A percentile compares a stretch with the other conserved stretches of the same genome.
Conservation (phyloP, 345 rosid genomes). For the Brassica napus region DNA sequence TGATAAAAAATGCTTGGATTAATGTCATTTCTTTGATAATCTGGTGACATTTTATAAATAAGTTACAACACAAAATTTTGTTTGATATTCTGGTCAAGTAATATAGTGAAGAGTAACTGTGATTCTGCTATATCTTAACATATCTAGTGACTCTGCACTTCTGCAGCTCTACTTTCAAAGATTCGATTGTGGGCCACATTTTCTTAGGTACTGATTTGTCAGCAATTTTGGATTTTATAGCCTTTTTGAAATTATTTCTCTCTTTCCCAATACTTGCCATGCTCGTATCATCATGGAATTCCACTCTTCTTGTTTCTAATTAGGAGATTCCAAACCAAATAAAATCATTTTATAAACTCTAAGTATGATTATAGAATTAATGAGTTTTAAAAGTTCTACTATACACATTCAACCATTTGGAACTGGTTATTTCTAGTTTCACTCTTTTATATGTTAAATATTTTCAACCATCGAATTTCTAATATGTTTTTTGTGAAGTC, state of each 20-base stretch:
- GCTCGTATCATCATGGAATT: slow-evolving; percentile 25
- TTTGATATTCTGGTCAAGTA: slow-evolving; percentile 6
- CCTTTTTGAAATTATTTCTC: background rate
- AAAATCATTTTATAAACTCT: background rate
- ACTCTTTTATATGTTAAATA: background rate
- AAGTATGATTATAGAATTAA: background rate
- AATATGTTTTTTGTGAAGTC: background rate
- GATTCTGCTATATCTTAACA: slow-evolving; percentile 10
- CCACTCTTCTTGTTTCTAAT: background rate
- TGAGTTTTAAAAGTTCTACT: background rate
- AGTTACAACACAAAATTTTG: background rate
- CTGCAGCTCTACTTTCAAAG: slow-evolving; percentile 23
- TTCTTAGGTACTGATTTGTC: slow-evolving; percentile 29
- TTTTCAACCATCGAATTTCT: background rate
- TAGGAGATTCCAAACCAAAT: background rate
- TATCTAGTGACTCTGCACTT: slow-evolving; percentile 30
- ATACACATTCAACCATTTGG: background rate
- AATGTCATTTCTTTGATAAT: background rate
- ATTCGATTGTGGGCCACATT: slow-evolving; percentile 29
- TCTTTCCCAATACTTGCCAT: slow-evolving; percentile 18
- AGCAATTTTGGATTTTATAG: slow-evolving; percentile 27
- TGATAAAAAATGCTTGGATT: background rate
- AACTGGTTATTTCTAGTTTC: background rate
- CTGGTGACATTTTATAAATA: background rate
- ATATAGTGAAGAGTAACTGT: slow-evolving; percentile 1